Conservation (phyloP, 371 early-diverging fungal species). For the Gilbertella persicaria region DNA sequence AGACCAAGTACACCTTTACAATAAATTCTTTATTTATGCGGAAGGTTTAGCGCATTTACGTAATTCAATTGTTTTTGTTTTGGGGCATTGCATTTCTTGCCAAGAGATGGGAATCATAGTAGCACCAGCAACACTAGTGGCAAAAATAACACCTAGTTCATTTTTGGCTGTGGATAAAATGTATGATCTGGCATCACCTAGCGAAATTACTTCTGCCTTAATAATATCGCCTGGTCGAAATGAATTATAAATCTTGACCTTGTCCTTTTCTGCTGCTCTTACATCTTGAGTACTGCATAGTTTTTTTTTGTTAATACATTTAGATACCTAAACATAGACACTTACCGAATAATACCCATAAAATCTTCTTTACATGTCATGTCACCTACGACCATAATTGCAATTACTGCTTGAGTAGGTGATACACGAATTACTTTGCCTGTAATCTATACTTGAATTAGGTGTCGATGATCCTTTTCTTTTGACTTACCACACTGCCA, state of each 20-base stretch:
- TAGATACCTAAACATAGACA: neutral
- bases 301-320: too few species aligned
- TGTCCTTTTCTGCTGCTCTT: conserved; percentile 91
- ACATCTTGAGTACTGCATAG: conserved; percentile 80
- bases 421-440: conserved; percentile 88
- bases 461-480: neutral
- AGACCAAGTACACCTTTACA: too few species aligned
- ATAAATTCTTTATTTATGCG: conserved; percentile 10
- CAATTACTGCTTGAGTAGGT: conserved; percentile 81
- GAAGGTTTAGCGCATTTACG: conserved; percentile 94
- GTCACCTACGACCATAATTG: conserved; percentile 87
- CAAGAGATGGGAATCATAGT: conserved; percentile 96
- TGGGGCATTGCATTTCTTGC: conserved; percentile 97
- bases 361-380: conserved; percentile 90
- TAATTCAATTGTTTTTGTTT: conserved; percentile 81
- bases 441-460: conserved; percentile 48
- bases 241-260: conserved; percentile 86
- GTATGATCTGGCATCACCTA: conserved; percentile 92
- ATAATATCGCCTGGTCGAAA: conserved; percentile 96
- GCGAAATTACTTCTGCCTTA: conserved; percentile 83
- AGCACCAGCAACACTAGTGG: conserved; percentile 84
- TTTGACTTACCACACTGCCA: conserved; percentile 67
- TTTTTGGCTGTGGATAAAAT: conserved; percentile 91
- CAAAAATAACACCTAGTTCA: conserved; percentile 93
- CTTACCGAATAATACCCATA: conserved; percentile 84